These are phyloP conservation scores for Pouteria campechiana DNA, from an alignment of 179 eudicot species.

Conservation along the genomic window DNA sequence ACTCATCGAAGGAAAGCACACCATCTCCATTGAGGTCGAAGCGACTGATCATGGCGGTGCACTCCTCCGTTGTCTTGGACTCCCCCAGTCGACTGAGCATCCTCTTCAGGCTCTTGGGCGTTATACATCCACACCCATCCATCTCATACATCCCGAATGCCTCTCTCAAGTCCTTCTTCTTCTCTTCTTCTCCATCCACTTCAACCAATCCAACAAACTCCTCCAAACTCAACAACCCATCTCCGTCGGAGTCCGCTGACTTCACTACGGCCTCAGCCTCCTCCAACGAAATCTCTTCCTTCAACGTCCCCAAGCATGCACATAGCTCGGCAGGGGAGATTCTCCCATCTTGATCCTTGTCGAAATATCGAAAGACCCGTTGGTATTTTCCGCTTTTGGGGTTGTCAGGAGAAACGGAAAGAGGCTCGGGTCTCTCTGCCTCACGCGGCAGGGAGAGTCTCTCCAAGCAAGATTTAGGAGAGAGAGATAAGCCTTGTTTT, in stretches of 20 bases:
- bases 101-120: constrained; percentile 45
- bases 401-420: no score
- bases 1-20: constrained; percentile 47
- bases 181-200: constrained; percentile 26
- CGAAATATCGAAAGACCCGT: no score
- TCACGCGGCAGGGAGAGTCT: no score
- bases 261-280: constrained; percentile 4
- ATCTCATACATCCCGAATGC: constrained; percentile 53
- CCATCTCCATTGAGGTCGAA: constrained; percentile 59
- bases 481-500: no score
- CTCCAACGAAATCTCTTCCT: not conserved
- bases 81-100: constrained; percentile 54
- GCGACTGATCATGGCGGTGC: constrained; percentile 35
- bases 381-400: no score
- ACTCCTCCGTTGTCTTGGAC: constrained; percentile 21
- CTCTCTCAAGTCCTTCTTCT: constrained; percentile 27
- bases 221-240: constrained; percentile 3
- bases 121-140: constrained; percentile 28
- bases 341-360: no score
- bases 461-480: no score
- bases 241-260: not conserved
- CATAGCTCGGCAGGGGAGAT: no score
- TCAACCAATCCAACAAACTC: constrained; percentile 1
- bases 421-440: no score
- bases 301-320: not conserved